phyloP scores from a whole-genome alignment of 208 protist species.

The Trypanosoma conorhini region DNA sequence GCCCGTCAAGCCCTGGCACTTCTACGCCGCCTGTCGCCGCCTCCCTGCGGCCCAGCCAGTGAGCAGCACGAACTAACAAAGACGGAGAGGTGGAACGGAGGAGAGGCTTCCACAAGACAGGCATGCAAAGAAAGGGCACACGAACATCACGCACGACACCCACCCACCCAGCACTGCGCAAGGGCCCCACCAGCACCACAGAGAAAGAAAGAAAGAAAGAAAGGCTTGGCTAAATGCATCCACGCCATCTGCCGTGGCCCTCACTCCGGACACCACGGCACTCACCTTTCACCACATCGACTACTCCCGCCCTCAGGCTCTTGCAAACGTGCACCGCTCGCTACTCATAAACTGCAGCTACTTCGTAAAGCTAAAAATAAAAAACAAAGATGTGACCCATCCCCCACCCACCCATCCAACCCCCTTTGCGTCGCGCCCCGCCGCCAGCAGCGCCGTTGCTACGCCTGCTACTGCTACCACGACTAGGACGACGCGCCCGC shows the following conservation, averaged over 20 bases:
- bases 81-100: not conserved
- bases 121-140: not conserved
- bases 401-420: not conserved
- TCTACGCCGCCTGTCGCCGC: not conserved
- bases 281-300: not conserved
- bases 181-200: not conserved
- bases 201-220: not conserved
- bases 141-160: not conserved
- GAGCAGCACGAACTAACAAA: not conserved
- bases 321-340: not conserved
- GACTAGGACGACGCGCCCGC: not conserved
- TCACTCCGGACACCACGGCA: not conserved
- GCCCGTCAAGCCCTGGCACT: not conserved
- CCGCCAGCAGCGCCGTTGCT: not conserved
- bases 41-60: not conserved
- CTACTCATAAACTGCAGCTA: not conserved
- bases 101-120: not conserved
- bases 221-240: not conserved
- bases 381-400: not conserved
- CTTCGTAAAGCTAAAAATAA: not conserved
- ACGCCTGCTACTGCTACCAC: not conserved
- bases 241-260: not conserved
- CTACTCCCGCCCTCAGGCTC: not conserved
- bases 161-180: not conserved
- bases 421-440: not conserved